A percentile compares a stretch with the other conserved stretches of the same genome.
These are phyloP conservation scores for Fraxinus angustifolia DNA, from an alignment of 305 asterid species.

Conservation along the genomic window DNA sequence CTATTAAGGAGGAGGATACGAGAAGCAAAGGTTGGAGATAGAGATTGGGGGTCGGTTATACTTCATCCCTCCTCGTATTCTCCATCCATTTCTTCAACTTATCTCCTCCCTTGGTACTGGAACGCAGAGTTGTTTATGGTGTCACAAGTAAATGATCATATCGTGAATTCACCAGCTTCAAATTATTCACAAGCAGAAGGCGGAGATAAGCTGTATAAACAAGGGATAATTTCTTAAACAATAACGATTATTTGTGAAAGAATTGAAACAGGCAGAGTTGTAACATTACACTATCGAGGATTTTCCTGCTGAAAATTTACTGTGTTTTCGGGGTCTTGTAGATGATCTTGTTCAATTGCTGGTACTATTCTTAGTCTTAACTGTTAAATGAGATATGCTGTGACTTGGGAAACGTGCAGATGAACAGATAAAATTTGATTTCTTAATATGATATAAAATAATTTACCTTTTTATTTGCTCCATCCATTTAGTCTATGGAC, in stretches of 20 bases:
- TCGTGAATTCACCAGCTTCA: constrained; percentile 26
- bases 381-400: neutral
- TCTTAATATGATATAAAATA: neutral
- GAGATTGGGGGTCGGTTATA: constrained; percentile 81
- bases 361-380: neutral
- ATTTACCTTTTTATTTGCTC: neutral
- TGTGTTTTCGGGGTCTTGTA: neutral
- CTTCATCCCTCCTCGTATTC: constrained; percentile 54
- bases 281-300: neutral
- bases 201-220: constrained; percentile 62
- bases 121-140: constrained; percentile 50
- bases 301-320: neutral
- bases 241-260: neutral
- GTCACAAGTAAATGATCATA: constrained; percentile 40
- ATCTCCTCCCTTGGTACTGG: constrained; percentile 83
- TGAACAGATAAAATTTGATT: neutral
- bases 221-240: constrained; percentile 40
- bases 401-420: neutral
- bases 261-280: neutral
- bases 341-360: neutral
- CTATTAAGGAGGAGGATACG: constrained; percentile 62
- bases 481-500: neutral
- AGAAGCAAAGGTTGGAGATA: constrained; percentile 64
- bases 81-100: constrained; percentile 34
- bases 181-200: constrained; percentile 74